Evolutionary conservation across 2,329 filamentous ascomycete genomes (phyloP).

Genomic region (Colletotrichum lupini): DNA sequence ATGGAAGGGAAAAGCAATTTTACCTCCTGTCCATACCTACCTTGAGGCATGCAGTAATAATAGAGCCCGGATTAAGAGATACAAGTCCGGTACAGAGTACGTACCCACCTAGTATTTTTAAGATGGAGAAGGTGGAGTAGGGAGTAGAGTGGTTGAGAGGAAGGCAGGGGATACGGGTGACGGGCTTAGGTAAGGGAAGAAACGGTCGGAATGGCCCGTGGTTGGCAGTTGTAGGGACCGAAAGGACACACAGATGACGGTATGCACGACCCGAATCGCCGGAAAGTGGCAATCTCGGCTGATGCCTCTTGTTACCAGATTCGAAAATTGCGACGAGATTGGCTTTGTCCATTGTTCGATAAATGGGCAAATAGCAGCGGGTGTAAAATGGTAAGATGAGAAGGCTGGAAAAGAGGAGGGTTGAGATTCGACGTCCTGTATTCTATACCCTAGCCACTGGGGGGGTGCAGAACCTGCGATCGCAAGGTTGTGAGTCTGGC

Average conservation of each 20-base stretch:
- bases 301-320: not conserved
- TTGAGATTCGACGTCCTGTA: not conserved
- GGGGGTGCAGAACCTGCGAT: not conserved
- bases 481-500: too few species aligned
- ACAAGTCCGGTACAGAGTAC: not conserved
- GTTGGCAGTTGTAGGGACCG: not conserved
- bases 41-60: not conserved
- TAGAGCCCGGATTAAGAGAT: not conserved
- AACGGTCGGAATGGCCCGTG: not conserved
- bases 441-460: not conserved
- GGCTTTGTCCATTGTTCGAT: not conserved
- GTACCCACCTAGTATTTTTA: too few species aligned
- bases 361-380: not conserved
- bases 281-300: not conserved
- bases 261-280: not conserved
- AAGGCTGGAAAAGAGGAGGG: not conserved
- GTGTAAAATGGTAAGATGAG: not conserved
- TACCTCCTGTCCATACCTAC: not conserved
- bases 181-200: not conserved
- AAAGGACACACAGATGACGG: not conserved
- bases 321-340: not conserved
- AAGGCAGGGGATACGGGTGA: not conserved
- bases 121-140: not conserved
- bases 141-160: not conserved
- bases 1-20: not conserved